phyloP scores from a whole-genome alignment of 108 stramenopile species.

The Discostella pseudostelligera region DNA sequence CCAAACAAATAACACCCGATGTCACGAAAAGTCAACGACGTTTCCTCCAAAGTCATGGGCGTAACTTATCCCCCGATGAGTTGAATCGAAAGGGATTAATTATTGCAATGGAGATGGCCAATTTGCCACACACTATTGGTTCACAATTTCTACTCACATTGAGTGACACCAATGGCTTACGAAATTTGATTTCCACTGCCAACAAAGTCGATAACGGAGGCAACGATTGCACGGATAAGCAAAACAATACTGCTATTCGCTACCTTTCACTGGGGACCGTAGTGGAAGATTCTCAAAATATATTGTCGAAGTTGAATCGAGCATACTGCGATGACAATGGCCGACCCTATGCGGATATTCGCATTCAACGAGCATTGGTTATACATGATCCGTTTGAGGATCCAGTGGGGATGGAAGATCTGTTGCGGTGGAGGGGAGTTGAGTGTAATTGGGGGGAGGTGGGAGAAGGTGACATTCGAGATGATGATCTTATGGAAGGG shows the following conservation, averaged over 20 bases:
- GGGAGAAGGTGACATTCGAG: not conserved
- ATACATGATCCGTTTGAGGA: conserved; percentile 93
- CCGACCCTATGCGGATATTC: conserved; percentile 94
- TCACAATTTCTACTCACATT: conserved; percentile 95
- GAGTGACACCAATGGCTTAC: conserved; percentile 66
- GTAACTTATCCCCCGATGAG: conserved; percentile 56
- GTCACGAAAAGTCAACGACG: conserved; percentile 48
- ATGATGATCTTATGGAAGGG: conserved; percentile 27
- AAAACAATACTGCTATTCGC: conserved; percentile 44
- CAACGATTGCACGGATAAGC: conserved; percentile 37
- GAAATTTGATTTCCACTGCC: conserved; percentile 38
- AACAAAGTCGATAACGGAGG: conserved; percentile 44
- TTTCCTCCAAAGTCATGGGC: conserved; percentile 67
- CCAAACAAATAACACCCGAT: conserved; percentile 3
- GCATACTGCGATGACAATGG: conserved; percentile 90
- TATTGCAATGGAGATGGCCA: conserved; percentile 70
- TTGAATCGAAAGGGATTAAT: conserved; percentile 67
- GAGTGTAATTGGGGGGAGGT: conserved; percentile 1
- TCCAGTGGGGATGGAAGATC: conserved; percentile 61
- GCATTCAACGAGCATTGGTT: conserved; percentile 87
- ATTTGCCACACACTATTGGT: conserved; percentile 72
- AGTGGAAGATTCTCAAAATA: conserved; percentile 86
- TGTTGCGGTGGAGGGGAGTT: conserved; percentile 48
- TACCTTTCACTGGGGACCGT: conserved; percentile 87
- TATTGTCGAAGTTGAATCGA: conserved; percentile 81